Percentiles rank a stretch among this genome's conserved stretches.
These are phyloP conservation scores for Mariannaea sp. DNA, from an alignment of 2,329 filamentous ascomycete species.

Conservation along the genomic window DNA sequence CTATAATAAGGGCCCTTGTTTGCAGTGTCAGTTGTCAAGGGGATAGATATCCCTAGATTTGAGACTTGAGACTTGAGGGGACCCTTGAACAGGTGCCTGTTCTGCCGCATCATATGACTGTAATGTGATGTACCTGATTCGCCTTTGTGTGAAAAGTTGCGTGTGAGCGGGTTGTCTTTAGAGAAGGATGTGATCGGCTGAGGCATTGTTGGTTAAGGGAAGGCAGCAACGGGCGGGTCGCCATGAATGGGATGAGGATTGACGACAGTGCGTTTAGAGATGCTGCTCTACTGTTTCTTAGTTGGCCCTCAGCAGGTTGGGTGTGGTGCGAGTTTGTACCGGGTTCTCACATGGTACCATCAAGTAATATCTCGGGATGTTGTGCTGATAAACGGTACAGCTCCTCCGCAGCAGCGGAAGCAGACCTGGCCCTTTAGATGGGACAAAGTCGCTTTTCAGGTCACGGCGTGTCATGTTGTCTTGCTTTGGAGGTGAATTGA, in stretches of 20 bases:
- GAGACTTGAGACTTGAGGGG: neutral
- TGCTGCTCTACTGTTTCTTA: conserved; percentile 7
- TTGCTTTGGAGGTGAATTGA: no score
- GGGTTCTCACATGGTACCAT: no score
- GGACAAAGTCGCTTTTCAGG: no score
- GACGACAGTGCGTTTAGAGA: conserved; percentile 11
- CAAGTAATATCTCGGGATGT: no score
- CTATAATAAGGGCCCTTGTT: conserved; percentile 4
- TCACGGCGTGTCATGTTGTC: no score
- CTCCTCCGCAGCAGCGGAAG: no score
- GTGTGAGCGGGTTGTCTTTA: no score
- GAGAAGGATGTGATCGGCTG: neutral
- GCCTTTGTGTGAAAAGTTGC: no score
- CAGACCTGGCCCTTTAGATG: no score
- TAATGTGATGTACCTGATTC: neutral
- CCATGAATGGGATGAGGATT: conserved; percentile 7
- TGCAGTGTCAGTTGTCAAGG: conserved; percentile 6
- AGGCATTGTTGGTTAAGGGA: neutral
- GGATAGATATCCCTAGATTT: conserved; percentile 3
- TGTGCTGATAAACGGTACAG: no score
- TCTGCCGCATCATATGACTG: neutral
- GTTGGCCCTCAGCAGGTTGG: neutral
- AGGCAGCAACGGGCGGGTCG: neutral
- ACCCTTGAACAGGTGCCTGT: neutral
- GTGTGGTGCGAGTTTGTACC: neutral